phyloP scores from a whole-genome alignment of 306 rosid species.

The Alnus rubra region DNA sequence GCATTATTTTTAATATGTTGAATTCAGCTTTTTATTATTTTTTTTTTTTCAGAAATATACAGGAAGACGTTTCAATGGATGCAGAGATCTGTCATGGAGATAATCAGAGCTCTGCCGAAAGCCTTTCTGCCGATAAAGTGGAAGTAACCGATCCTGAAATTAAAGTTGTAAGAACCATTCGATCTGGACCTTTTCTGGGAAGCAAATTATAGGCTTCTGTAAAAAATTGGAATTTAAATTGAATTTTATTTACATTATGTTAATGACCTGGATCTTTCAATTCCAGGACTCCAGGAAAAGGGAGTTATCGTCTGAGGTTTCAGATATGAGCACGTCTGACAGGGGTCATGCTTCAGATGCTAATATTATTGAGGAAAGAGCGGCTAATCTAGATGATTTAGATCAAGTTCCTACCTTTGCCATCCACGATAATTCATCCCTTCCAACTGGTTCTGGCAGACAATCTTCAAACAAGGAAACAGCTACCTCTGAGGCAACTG shows the following conservation, averaged over 20 bases:
- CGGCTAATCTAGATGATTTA: constrained; percentile 47
- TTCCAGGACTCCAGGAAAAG: constrained; percentile 63
- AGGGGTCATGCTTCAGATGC: constrained; percentile 54
- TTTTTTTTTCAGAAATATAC: constrained; percentile 56
- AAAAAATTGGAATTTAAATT: constrained; percentile 18
- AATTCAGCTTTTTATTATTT: not conserved
- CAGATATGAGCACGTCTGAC: constrained; percentile 46
- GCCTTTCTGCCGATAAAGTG: constrained; percentile 48
- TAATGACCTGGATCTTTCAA: constrained; percentile 34
- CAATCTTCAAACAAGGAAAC: constrained; percentile 49
- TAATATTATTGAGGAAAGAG: constrained; percentile 43
- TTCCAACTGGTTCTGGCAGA: constrained; percentile 49
- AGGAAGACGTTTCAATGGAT: constrained; percentile 62
- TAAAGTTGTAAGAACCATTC: constrained; percentile 37
- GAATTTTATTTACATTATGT: constrained; percentile 22
- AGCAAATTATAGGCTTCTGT: constrained; percentile 16
- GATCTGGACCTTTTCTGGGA: constrained; percentile 28
- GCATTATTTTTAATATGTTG: constrained; percentile 33
- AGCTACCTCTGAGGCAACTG: constrained; percentile 44
- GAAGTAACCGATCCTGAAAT: constrained; percentile 53
- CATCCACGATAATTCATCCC: constrained; percentile 59
- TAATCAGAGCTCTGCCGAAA: constrained; percentile 53
- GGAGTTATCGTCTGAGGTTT: constrained; percentile 46
- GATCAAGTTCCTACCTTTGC: constrained; percentile 84
- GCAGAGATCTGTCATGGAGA: constrained; percentile 65